phyloP scores from a whole-genome alignment of 2,329 filamentous ascomycete genomes.

The Metarhizium album region DNA sequence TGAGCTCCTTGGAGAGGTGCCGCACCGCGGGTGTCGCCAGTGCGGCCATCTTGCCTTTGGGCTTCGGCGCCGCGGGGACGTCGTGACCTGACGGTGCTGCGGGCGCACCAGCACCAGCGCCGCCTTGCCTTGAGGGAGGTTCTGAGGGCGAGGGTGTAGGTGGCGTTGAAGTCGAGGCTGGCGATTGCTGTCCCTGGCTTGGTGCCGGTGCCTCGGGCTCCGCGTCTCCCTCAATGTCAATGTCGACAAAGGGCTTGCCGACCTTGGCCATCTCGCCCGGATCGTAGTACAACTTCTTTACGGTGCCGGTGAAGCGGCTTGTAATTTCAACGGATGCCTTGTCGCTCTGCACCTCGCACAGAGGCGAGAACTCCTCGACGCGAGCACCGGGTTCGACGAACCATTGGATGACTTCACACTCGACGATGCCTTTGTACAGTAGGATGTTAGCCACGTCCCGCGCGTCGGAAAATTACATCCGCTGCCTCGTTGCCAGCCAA shows the following conservation, averaged over 20 bases:
- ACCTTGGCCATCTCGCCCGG: constrained; percentile 94
- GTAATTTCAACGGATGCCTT: constrained; percentile 90
- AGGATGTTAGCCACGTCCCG: neutral
- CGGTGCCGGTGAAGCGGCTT: constrained; percentile 85
- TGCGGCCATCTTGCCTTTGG: constrained; percentile 54
- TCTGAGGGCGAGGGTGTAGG: constrained; percentile 13
- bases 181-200: constrained; percentile 5
- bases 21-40: constrained; percentile 89
- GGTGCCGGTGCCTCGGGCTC: constrained; percentile 25
- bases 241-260: constrained; percentile 87
- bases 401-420: constrained; percentile 99
- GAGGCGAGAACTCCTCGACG: constrained; percentile 94
- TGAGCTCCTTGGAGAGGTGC: constrained; percentile 70
- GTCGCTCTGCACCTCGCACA: constrained; percentile 97
- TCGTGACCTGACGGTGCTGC: neutral
- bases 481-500: neutral
- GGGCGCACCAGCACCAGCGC: neutral
- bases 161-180: constrained; percentile 14
- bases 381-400: constrained; percentile 92
- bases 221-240: constrained; percentile 76
- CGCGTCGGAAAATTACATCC: too few species aligned
- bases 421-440: constrained; percentile 65
- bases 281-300: constrained; percentile 94
- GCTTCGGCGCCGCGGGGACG: constrained; percentile 15
- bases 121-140: neutral